phyloP scores from a whole-genome alignment of 1,139 yeast genomes.

The Arxiozyma heterogenica region DNA sequence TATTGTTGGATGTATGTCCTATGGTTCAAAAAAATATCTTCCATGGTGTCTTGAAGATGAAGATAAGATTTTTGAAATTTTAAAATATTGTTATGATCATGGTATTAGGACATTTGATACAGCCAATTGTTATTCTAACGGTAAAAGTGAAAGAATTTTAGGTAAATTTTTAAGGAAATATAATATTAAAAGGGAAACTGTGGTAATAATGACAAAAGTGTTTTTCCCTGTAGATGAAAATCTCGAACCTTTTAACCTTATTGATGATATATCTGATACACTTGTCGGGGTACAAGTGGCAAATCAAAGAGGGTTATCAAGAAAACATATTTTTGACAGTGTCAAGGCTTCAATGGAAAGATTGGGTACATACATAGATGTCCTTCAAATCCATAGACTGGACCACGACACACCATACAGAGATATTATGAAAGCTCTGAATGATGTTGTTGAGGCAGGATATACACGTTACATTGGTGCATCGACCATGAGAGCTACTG shows the following conservation, averaged over 20 bases:
- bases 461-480: constrained; percentile 42
- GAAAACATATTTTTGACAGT: constrained; percentile 43
- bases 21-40: constrained; percentile 36
- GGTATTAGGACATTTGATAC: constrained; percentile 43
- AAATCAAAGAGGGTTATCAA: constrained; percentile 35
- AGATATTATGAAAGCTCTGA: constrained; percentile 42
- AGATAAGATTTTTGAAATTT: constrained; percentile 28
- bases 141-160: constrained; percentile 32
- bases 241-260: neutral
- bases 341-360: constrained; percentile 35
- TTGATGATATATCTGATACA: neutral
- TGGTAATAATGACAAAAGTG: constrained; percentile 37
- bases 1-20: constrained; percentile 45
- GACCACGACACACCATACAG: constrained; percentile 36
- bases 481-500: constrained; percentile 39
- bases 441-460: constrained; percentile 40
- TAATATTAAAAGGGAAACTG: constrained; percentile 33
- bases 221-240: constrained; percentile 23
- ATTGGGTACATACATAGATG: constrained; percentile 34
- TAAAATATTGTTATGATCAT: constrained; percentile 37
- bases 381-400: constrained; percentile 40
- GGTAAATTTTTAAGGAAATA: constrained; percentile 35
- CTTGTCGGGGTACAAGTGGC: constrained; percentile 12
- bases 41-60: constrained; percentile 37
- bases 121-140: constrained; percentile 38